These are phyloP conservation scores for Vitis hybrid DNA, from an alignment of 177 flowering plant species.

Conservation along the genomic window DNA sequence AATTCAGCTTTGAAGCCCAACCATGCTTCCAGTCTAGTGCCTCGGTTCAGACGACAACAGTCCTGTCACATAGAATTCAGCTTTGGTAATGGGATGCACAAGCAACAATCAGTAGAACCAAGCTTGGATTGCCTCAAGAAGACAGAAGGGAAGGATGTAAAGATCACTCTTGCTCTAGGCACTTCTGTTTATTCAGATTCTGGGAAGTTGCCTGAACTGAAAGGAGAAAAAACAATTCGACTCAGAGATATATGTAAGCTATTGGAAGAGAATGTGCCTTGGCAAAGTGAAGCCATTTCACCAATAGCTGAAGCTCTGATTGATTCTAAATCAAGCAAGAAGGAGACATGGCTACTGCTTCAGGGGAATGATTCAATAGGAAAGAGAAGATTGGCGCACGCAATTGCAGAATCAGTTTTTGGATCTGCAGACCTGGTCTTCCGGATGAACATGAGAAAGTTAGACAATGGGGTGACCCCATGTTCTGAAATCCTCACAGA, in stretches of 20 bases:
- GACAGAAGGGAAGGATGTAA: constrained; percentile 49
- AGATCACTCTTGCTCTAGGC: constrained; percentile 74
- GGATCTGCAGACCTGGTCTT: constrained; percentile 55
- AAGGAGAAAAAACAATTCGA: constrained; percentile 12
- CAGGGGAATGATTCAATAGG: constrained; percentile 63
- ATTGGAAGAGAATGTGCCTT: constrained; percentile 68
- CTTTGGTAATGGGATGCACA: constrained; percentile 25
- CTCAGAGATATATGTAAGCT: constrained; percentile 24
- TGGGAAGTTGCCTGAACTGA: constrained; percentile 10
- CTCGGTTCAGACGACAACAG: constrained; percentile 48
- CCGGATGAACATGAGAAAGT: constrained; percentile 45
- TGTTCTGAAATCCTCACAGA: constrained; percentile 27
- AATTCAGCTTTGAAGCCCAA: constrained; percentile 26
- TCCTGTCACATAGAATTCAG: constrained; percentile 57
- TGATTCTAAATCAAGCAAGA: constrained; percentile 22
- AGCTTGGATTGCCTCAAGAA: constrained; percentile 51
- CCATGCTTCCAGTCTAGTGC: constrained; percentile 14
- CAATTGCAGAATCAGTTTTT: constrained; percentile 48
- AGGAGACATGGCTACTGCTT: constrained; percentile 55
- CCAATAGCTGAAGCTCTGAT: constrained; percentile 51
- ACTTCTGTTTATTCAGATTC: constrained; percentile 35
- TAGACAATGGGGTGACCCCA: constrained; percentile 12
- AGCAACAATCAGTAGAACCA: constrained; percentile 25
- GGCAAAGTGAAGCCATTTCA: constrained; percentile 57
- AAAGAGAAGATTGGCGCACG: constrained; percentile 61